These are phyloP conservation scores for Boletus patriciae DNA, from an alignment of 768 basidiomycete genomes.

Conservation along the genomic window DNA sequence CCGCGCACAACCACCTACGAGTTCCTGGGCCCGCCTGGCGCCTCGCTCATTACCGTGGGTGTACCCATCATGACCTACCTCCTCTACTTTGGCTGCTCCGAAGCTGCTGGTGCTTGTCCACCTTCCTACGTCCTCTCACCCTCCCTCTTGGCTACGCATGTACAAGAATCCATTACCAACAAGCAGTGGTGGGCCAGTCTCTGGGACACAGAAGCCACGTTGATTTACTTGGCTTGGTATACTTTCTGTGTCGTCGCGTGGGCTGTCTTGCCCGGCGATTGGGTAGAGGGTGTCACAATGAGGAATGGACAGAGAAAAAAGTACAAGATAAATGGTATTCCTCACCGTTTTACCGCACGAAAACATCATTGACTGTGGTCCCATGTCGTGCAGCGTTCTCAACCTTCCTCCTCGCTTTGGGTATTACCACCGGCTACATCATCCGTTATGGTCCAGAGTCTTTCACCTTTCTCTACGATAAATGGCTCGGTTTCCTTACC, in stretches of 20 bases:
- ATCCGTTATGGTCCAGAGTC: constrained; percentile 71
- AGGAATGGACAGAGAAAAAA: constrained; percentile 73
- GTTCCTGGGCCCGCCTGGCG: constrained; percentile 81
- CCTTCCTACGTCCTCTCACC: constrained; percentile 46
- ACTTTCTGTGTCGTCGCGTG: constrained; percentile 81
- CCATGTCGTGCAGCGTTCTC: constrained; percentile 62
- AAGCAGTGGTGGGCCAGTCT: constrained; percentile 67
- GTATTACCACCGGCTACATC: constrained; percentile 67
- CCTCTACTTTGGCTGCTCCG: constrained; percentile 78
- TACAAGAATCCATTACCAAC: constrained; percentile 48
- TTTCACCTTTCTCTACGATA: constrained; percentile 89
- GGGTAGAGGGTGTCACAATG: constrained; percentile 66
- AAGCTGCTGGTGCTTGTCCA: constrained; percentile 66
- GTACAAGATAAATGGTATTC: constrained; percentile 95
- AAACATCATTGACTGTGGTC: not conserved
- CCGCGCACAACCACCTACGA: constrained; percentile 75
- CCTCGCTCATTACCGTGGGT: constrained; percentile 63
- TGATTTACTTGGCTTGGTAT: constrained; percentile 88
- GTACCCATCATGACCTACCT: constrained; percentile 73
- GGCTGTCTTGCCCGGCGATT: constrained; percentile 73
- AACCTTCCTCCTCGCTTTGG: constrained; percentile 80
- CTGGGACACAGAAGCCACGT: constrained; percentile 78
- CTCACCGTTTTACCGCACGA: not conserved
- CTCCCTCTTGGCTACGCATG: constrained; percentile 32
- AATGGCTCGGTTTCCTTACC: constrained; percentile 87